Conservation (phyloP, 2,329 filamentous ascomycete species). For the Penicillium sp. region DNA sequence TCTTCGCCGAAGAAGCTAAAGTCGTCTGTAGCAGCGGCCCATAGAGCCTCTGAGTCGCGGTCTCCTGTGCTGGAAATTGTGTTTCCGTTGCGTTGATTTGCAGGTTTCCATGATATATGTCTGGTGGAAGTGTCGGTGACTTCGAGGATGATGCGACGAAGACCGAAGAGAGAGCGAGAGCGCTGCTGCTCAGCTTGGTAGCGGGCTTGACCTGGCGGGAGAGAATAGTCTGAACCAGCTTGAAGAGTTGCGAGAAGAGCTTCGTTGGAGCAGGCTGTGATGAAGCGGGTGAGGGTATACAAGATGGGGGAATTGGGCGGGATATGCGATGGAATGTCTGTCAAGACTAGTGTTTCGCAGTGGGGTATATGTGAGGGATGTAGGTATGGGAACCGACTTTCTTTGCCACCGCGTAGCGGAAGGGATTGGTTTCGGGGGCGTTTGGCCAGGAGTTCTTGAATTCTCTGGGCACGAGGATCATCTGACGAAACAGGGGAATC, state of each 20-base stretch:
- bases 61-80: constrained; percentile 60
- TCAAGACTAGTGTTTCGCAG: constrained; percentile 56
- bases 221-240: constrained; percentile 57
- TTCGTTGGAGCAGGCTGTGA: constrained; percentile 59
- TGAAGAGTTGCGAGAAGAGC: constrained; percentile 52
- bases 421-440: constrained; percentile 34
- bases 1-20: constrained; percentile 63
- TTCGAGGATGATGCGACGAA: constrained; percentile 58
- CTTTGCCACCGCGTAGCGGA: constrained; percentile 28
- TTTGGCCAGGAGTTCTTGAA: constrained; percentile 41
- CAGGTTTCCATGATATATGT: constrained; percentile 38
- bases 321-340: constrained; percentile 53
- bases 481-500: constrained; percentile 21
- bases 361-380: constrained; percentile 58
- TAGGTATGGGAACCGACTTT: constrained; percentile 37
- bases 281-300: constrained; percentile 52
- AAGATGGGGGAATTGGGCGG: constrained; percentile 43
- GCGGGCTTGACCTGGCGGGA: constrained; percentile 58
- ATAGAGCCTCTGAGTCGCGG: constrained; percentile 59
- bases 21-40: constrained; percentile 59
- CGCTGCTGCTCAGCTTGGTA: constrained; percentile 50
- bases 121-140: constrained; percentile 33
- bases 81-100: constrained; percentile 47
- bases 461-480: constrained; percentile 30
- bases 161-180: constrained; percentile 54